Conservation (phyloP, 2,329 filamentous ascomycete genomes). For the Ophiosphaerella herpotricha region DNA sequence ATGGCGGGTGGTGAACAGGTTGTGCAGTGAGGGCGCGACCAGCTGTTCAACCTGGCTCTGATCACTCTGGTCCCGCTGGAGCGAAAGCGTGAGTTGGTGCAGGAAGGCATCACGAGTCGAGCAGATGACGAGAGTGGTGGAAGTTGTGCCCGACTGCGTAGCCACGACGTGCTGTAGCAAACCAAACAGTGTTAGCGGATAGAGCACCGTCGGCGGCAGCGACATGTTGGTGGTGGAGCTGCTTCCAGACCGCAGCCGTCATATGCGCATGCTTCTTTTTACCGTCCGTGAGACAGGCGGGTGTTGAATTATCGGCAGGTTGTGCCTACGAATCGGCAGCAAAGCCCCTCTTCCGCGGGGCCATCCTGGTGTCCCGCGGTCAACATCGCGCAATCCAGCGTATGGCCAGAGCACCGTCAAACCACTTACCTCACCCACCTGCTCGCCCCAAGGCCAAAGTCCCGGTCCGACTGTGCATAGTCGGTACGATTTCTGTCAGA, state of each 20-base stretch:
- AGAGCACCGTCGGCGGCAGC: slow-evolving; percentile 44
- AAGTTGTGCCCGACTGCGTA: slow-evolving; percentile 52
- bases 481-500: slow-evolving; percentile 19
- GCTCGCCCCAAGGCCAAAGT: slow-evolving; percentile 17
- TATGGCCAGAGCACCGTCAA: too few species aligned
- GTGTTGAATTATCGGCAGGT: neutral
- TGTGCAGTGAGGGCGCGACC: slow-evolving; percentile 67
- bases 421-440: slow-evolving; percentile 25
- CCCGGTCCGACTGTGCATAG: slow-evolving; percentile 34
- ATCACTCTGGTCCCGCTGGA: slow-evolving; percentile 35
- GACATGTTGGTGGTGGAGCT: slow-evolving; percentile 16
- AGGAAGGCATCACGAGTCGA: slow-evolving; percentile 68
- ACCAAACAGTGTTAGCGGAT: slow-evolving; percentile 46
- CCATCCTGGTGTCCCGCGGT: slow-evolving; percentile 6
- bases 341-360: slow-evolving; percentile 9
- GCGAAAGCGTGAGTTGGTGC: slow-evolving; percentile 58
- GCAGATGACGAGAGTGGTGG: slow-evolving; percentile 74
- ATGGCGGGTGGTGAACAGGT: slow-evolving; percentile 70
- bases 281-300: slow-evolving; percentile 1
- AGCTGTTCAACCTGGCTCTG: slow-evolving; percentile 45
- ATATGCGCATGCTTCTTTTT: slow-evolving; percentile 9
- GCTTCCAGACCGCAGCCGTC: slow-evolving; percentile 7
- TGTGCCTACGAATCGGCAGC: slow-evolving; percentile 5
- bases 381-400: slow-evolving; percentile 18
- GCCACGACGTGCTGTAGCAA: slow-evolving; percentile 69